A percentile compares a stretch with the other conserved stretches of the same genome.
phyloP scores from a whole-genome alignment of 768 basidiomycete species.

The Suillus alpinus region DNA sequence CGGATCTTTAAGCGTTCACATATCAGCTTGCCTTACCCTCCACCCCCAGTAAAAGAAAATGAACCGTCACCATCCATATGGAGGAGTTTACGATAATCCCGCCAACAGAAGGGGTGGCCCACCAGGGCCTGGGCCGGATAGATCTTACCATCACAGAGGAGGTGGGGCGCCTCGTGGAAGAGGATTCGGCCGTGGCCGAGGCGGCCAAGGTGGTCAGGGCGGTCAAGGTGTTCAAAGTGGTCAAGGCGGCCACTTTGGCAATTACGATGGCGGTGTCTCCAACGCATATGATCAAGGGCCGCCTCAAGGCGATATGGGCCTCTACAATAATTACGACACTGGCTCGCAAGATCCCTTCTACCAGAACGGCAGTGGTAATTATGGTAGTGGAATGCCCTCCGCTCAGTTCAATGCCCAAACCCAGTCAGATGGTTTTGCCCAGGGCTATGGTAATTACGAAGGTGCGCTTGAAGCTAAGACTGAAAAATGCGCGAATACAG shows the following conservation, averaged over 20 bases:
- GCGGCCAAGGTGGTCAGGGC: slow-evolving; percentile 20
- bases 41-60: slow-evolving; percentile 38
- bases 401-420: slow-evolving; percentile 49
- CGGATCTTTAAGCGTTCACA: slow-evolving; percentile 6
- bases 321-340: slow-evolving; percentile 70
- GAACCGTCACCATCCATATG: slow-evolving; percentile 91
- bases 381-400: slow-evolving; percentile 47
- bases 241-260: slow-evolving; percentile 41
- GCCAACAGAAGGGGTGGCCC: slow-evolving; percentile 62
- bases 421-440: slow-evolving; percentile 47
- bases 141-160: slow-evolving; percentile 65
- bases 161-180: slow-evolving; percentile 44
- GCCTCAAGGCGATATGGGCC: slow-evolving; percentile 59
- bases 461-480: slow-evolving; percentile 83
- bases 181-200: slow-evolving; percentile 54
- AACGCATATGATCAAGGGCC: slow-evolving; percentile 61
- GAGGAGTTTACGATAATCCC: slow-evolving; percentile 54
- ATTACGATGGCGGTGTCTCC: slow-evolving; percentile 54
- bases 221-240: slow-evolving; percentile 21
- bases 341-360: slow-evolving; percentile 59
- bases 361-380: slow-evolving; percentile 65
- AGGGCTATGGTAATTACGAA: slow-evolving; percentile 71
- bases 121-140: slow-evolving; percentile 69
- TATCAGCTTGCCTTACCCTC: neutral
- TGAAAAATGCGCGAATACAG: slow-evolving; percentile 47